Conservation (phyloP, 352 stramenopile species). For the Thalassiosira mediterranea region DNA sequence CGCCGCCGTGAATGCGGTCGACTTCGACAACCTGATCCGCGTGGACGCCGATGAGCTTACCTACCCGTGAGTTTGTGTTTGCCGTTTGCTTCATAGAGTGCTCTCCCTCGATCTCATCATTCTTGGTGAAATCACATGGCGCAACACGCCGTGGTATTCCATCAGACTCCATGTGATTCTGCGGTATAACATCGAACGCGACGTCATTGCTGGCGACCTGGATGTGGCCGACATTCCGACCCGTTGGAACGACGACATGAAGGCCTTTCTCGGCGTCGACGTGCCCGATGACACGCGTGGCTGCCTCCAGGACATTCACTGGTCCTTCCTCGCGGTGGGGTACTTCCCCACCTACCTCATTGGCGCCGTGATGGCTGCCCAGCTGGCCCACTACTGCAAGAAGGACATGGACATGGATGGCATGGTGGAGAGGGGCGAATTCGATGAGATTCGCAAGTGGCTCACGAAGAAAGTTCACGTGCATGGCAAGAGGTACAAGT, state of each 20-base stretch:
- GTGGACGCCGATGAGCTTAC: slow-evolving; percentile 86
- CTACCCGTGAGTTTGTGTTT: too few relatives aligned
- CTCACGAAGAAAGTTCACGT: slow-evolving; percentile 69
- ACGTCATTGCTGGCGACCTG: slow-evolving; percentile 73
- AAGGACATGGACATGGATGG: slow-evolving; percentile 72
- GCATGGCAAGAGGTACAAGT: slow-evolving; percentile 70
- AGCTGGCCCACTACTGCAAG: slow-evolving; percentile 73
- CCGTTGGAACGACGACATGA: slow-evolving; percentile 81
- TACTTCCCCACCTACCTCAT: slow-evolving; percentile 87
- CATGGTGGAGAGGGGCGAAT: slow-evolving; percentile 64
- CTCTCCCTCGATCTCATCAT: too few relatives aligned
- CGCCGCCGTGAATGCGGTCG: slow-evolving; percentile 75
- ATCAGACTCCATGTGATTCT: slow-evolving; percentile 86
- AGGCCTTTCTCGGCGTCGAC: slow-evolving; percentile 70
- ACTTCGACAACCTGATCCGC: slow-evolving; percentile 71
- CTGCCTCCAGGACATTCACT: slow-evolving; percentile 86
- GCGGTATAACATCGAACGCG: slow-evolving; percentile 81
- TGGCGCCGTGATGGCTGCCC: slow-evolving; percentile 76
- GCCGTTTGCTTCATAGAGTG: too few relatives aligned
- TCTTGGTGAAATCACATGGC: too few relatives aligned
- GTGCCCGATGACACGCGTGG: slow-evolving; percentile 71
- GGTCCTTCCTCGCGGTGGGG: slow-evolving; percentile 76
- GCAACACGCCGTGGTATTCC: too few relatives aligned
- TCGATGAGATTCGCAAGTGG: slow-evolving; percentile 66
- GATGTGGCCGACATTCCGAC: slow-evolving; percentile 72